Conservation (phyloP, 345 rosid genomes). For the Eucalyptus globulus region DNA sequence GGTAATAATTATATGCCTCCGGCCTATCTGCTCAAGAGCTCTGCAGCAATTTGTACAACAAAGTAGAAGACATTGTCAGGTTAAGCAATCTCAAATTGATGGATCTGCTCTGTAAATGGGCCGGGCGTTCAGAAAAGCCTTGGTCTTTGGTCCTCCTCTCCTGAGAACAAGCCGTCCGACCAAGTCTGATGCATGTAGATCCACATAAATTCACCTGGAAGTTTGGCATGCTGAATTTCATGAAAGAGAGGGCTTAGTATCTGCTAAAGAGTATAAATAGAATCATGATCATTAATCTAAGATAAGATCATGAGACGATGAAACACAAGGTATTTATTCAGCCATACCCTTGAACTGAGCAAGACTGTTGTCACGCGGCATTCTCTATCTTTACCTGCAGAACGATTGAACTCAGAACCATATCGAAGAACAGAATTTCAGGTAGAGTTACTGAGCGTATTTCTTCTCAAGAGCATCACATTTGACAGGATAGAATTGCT, state of each 20-base stretch:
- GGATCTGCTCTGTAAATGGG: neutral
- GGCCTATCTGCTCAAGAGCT: too few species aligned
- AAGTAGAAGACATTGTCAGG: neutral
- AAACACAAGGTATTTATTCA: neutral
- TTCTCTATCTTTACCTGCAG: constrained; percentile 15
- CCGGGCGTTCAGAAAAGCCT: constrained; percentile 16
- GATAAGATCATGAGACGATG: neutral
- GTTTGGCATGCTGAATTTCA: constrained; percentile 3
- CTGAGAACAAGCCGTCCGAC: constrained; percentile 16
- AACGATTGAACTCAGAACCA: neutral
- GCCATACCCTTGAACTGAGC: constrained; percentile 30
- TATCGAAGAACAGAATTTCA: neutral
- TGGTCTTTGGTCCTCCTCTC: constrained; percentile 5
- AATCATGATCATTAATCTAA: neutral
- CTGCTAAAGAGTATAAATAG: neutral
- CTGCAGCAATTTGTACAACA: neutral
- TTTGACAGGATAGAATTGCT: neutral
- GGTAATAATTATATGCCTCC: neutral
- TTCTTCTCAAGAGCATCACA: neutral
- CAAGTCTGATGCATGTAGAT: constrained; percentile 61
- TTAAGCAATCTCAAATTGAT: neutral
- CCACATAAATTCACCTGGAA: constrained; percentile 15
- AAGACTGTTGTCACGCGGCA: constrained; percentile 31
- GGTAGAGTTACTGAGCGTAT: neutral
- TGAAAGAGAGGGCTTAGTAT: neutral